phyloP scores from a whole-genome alignment of 2,329 filamentous ascomycete species.

The Microascus cirrosus region DNA sequence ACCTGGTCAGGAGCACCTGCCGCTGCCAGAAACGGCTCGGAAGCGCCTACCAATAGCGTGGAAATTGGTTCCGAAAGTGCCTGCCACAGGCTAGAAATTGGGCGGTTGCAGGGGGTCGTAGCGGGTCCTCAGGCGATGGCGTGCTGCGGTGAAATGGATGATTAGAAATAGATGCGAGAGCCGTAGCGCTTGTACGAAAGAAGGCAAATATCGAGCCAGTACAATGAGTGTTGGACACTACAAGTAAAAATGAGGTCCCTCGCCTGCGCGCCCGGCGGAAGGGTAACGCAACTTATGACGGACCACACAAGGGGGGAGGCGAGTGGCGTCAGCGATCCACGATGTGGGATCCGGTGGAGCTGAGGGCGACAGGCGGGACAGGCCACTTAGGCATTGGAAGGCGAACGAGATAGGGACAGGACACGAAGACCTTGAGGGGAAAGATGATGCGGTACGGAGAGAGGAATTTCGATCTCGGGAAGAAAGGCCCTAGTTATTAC shows the following conservation, averaged over 20 bases:
- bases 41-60: neutral
- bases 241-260: neutral
- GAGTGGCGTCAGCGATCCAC: neutral
- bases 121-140: no score
- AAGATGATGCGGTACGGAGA: neutral
- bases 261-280: neutral
- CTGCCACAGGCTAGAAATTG: no score
- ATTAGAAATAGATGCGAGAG: neutral
- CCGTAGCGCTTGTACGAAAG: neutral
- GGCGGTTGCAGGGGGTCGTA: no score
- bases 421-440: neutral
- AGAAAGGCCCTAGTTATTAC: neutral
- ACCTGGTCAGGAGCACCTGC: neutral
- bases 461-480: neutral
- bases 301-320: neutral
- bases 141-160: no score
- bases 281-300: neutral
- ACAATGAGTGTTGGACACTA: neutral
- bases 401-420: neutral
- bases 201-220: neutral
- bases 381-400: neutral
- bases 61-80: neutral
- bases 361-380: neutral
- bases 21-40: neutral
- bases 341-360: neutral